Evolutionary conservation across 805 yeast species (phyloP), one percentile per base, ranked within the genome.

Genomic region (Saccharomycopsis schoenii): DNA sequence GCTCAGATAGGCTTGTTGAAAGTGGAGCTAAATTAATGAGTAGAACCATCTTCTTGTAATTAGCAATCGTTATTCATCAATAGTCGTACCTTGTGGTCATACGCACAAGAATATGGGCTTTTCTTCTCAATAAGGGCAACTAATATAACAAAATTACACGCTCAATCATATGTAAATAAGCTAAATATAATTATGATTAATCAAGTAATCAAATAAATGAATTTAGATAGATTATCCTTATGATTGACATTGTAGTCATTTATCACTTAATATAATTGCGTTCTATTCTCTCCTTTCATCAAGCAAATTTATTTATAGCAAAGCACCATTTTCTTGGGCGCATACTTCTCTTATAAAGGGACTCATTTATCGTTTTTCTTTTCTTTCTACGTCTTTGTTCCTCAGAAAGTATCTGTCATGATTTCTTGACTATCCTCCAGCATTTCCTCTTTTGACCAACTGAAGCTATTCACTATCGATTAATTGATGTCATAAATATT

Each of bases 291-390:
- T 29, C 34, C 34, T 29, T 29, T 29, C 34, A 29, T 29, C 34
- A 4, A 6, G 34, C 34, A 29, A 29, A 29, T 29, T 29, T 6
- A 29, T 29, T 6, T 47, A 15, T 47, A 12, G 21, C 52, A 47
- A 47, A 24, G 14, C 21, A 47, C 52, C 52, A 47, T 47, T 47
- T 47, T 47, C 9, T 47, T 47, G 52, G 52, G n/a, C 52, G 17
- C 36, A 12, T 24, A 29, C 34, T 29, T 29, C 6, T 29, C 34
- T 29, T 29, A 29, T 29, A 29, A 29, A 29, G 34, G 34, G 34
- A 29, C 34, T 29, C 34, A n/a, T 47, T 47, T 47, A 19, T 47
- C 87, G 84, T 47, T 47, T 21, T 10, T 21, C 11, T 43, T 43
- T 43, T 19, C 10, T 47, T 47, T 47, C 25, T 21, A 15, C 6